These are phyloP conservation scores for Craterostigma plantagineum DNA, from an alignment of 257 asterid genomes.

Conservation along the genomic window DNA sequence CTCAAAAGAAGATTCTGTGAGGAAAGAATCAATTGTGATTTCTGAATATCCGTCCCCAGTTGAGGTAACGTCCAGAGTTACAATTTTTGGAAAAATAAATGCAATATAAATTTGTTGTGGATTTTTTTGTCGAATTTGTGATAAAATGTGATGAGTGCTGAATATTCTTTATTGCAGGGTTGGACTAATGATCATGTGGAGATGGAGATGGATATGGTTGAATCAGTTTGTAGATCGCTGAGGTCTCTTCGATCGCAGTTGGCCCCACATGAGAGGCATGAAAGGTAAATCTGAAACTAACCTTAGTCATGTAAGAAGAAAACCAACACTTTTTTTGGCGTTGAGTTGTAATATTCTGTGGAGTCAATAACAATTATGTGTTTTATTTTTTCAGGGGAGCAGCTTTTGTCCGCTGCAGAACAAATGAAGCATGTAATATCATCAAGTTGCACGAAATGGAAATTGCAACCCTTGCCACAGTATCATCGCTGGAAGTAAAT, in stretches of 20 bases:
- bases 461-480: conserved; percentile 60
- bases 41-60: conserved; percentile 63
- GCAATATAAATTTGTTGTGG: no score
- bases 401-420: conserved; percentile 63
- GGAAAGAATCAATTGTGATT: conserved; percentile 71
- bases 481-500: conserved; percentile 55
- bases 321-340: no score
- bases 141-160: background rate
- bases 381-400: conserved; percentile 32
- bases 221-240: conserved; percentile 48
- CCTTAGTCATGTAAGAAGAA: background rate
- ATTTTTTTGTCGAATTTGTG: background rate
- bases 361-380: background rate
- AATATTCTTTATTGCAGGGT: conserved; percentile 21
- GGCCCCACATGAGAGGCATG: conserved; percentile 57
- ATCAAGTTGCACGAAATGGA: conserved; percentile 41
- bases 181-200: conserved; percentile 66
- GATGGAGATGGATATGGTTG: conserved; percentile 55
- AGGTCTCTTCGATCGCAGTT: conserved; percentile 61
- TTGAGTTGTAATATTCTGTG: no score
- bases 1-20: conserved; percentile 27
- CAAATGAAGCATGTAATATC: conserved; percentile 20
- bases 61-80: conserved; percentile 30
- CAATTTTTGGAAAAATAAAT: no score
- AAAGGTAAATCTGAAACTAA: conserved; percentile 29